Conservation (phyloP, 2,329 filamentous ascomycete species). For the Penicillium aurantiogriseum region DNA sequence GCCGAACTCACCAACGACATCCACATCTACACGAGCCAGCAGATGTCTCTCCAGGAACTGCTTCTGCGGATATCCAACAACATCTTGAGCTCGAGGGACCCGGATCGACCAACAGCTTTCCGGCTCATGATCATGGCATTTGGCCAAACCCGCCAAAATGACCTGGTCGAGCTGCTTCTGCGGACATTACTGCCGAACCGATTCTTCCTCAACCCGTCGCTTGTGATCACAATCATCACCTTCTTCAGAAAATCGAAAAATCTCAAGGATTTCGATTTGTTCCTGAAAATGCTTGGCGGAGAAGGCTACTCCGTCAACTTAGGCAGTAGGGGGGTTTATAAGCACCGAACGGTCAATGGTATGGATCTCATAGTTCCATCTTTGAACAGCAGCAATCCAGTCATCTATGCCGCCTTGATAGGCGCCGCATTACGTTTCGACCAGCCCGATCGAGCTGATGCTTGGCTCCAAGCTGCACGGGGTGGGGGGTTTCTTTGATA, state of each 20-base stretch:
- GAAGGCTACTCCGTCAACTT: constrained; percentile 37
- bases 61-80: constrained; percentile 38
- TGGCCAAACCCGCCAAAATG: constrained; percentile 39
- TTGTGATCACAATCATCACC: constrained; percentile 38
- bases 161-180: constrained; percentile 40
- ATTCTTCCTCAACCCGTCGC: constrained; percentile 36
- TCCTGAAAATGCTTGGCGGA: constrained; percentile 39
- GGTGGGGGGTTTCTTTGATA: constrained; percentile 38
- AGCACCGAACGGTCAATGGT: constrained; percentile 33
- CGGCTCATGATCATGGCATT: constrained; percentile 40
- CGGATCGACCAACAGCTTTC: constrained; percentile 36
- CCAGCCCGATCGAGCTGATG: constrained; percentile 42
- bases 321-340: constrained; percentile 26
- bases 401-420: constrained; percentile 39
- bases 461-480: constrained; percentile 39
- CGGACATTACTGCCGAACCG: constrained; percentile 39
- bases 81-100: constrained; percentile 36
- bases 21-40: constrained; percentile 26
- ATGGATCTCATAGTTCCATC: constrained; percentile 40
- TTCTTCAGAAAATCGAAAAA: constrained; percentile 43
- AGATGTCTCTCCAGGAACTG: constrained; percentile 37
- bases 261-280: constrained; percentile 42
- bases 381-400: constrained; percentile 32
- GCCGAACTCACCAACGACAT: constrained; percentile 31
- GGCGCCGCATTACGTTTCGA: constrained; percentile 40